These are phyloP conservation scores for Sarocladiaceae sp. DNA, from an alignment of 2,329 filamentous ascomycete species.

Conservation along the genomic window DNA sequence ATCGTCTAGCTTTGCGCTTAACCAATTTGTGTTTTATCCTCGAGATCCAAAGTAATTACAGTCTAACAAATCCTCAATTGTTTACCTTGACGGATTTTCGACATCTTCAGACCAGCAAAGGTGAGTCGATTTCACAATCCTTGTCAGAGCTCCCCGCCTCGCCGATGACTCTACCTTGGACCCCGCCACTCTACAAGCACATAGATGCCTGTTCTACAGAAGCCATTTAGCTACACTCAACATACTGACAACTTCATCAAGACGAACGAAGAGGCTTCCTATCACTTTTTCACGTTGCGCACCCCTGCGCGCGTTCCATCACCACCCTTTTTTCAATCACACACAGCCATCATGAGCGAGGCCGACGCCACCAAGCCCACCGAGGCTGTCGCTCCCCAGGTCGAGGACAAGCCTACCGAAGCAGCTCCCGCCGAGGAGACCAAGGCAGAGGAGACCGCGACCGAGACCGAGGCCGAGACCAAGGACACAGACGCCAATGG, in stretches of 20 bases:
- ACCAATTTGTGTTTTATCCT: neutral
- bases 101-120: neutral
- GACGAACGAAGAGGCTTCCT: neutral
- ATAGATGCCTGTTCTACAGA: neutral
- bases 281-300: neutral
- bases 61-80: neutral
- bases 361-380: slow-evolving; percentile 35
- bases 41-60: too few relatives aligned
- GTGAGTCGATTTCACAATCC: slow-evolving; percentile 1
- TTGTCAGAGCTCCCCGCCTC: neutral
- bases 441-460: slow-evolving; percentile 21
- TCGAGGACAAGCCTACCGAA: slow-evolving; percentile 18
- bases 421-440: slow-evolving; percentile 18
- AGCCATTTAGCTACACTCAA: neutral
- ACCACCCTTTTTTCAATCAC: neutral
- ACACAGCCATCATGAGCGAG: slow-evolving; percentile 31
- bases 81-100: neutral
- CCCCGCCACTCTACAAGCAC: slow-evolving; percentile 8
- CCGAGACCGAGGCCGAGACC: slow-evolving; percentile 21
- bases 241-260: neutral
- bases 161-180: slow-evolving; percentile 11
- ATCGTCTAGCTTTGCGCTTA: slow-evolving; percentile 6
- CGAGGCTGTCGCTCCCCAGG: slow-evolving; percentile 28
- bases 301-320: neutral
- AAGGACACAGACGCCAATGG: slow-evolving; percentile 19